These are phyloP conservation scores for Verticillium albo-atrum DNA, from an alignment of 2,329 filamentous ascomycete species.

Conservation along the genomic window DNA sequence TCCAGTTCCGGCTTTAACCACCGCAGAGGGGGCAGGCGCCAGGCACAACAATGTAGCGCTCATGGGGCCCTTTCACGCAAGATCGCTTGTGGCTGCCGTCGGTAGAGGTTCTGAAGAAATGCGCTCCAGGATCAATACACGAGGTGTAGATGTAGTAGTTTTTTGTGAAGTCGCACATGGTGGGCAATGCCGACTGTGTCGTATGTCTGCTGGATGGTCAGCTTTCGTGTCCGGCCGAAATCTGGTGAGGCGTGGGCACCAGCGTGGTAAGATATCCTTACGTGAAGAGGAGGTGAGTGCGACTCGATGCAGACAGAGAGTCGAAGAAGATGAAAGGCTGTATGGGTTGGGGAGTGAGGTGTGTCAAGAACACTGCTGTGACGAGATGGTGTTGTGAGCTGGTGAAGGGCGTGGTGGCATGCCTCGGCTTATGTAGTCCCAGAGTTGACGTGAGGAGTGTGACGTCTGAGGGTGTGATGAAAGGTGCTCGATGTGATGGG, in stretches of 20 bases:
- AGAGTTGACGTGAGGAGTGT: not conserved
- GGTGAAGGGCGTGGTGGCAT: not conserved
- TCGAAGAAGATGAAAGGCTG: not conserved
- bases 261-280: not conserved
- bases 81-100: constrained; percentile 58
- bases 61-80: constrained; percentile 63
- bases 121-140: constrained; percentile 63
- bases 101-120: constrained; percentile 66
- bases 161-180: constrained; percentile 63
- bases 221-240: not conserved
- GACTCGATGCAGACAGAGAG: not conserved
- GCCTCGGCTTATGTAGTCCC: not conserved
- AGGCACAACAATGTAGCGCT: constrained; percentile 67
- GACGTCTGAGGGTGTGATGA: not conserved
- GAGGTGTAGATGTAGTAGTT: constrained; percentile 75
- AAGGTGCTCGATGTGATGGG: not conserved
- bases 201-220: not conserved
- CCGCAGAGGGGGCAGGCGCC: constrained; percentile 51
- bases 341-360: not conserved
- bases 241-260: not conserved
- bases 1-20: constrained; percentile 16
- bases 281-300: not conserved
- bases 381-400: not conserved
- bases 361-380: not conserved
- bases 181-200: constrained; percentile 11